Percentiles rank a stretch among this genome's conserved stretches.
Conservation (phyloP, 129 eudicot genomes). For the Flaveria bidentis region DNA sequence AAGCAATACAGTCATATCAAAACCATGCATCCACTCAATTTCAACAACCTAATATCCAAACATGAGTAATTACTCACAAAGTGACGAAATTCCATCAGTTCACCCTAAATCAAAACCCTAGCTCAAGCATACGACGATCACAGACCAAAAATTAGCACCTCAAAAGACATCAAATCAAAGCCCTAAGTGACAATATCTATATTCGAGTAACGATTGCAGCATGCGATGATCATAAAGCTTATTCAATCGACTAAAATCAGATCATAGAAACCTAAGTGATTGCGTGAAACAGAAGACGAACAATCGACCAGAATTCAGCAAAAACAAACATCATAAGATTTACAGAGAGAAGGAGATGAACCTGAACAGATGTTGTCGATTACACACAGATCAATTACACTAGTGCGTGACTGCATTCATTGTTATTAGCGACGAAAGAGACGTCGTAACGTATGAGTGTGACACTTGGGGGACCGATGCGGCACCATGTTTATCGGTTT, state of each 20-base stretch:
- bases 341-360: background rate
- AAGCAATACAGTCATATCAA: background rate
- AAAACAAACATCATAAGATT: background rate
- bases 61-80: background rate
- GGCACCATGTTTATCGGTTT: background rate
- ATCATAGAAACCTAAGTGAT: background rate
- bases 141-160: background rate
- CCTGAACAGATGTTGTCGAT: background rate
- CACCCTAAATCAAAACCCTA: background rate
- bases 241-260: background rate
- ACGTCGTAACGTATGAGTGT: background rate
- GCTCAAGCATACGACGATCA: background rate
- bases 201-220: background rate
- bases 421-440: background rate
- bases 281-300: background rate
- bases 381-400: background rate
- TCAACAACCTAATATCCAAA: background rate
- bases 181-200: background rate
- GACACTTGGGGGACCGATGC: conserved; percentile 1
- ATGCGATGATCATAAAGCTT: background rate
- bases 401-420: too few species aligned
- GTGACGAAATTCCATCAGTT: background rate
- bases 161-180: background rate
- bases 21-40: background rate
- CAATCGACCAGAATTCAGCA: background rate